Evolutionary conservation across 2,329 filamentous ascomycete genomes (phyloP).

Genomic region (Tolypocladium tropicale): DNA sequence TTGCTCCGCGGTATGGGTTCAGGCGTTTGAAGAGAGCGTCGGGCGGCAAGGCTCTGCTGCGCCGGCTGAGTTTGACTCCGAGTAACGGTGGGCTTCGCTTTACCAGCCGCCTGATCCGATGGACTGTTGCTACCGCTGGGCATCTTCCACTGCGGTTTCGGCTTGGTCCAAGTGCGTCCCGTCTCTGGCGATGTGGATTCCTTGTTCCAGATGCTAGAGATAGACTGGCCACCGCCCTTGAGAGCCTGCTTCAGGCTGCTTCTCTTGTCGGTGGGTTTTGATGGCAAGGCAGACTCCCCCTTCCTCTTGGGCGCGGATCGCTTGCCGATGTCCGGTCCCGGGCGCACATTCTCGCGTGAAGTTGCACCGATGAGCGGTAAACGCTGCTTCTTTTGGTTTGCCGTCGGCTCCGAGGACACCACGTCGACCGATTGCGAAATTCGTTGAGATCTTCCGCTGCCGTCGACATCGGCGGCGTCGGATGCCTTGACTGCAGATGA

Average conservation of each 20-base stretch:
- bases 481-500: not conserved
- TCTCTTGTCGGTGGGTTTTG: conserved; percentile 12
- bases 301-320: conserved; percentile 17
- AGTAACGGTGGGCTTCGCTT: conserved; percentile 3
- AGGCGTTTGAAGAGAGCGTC: conserved; percentile 9
- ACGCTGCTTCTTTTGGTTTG: conserved; percentile 38
- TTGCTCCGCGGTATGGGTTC: conserved; percentile 25
- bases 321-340: conserved; percentile 1
- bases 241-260: conserved; percentile 32
- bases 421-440: not conserved
- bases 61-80: conserved; percentile 1
- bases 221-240: conserved; percentile 35
- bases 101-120: conserved; percentile 3
- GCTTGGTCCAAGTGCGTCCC: conserved; percentile 8
- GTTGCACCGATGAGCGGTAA: conserved; percentile 19
- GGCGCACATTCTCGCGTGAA: conserved; percentile 10
- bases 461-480: conserved; percentile 8
- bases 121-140: conserved; percentile 3
- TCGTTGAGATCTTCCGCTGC: conserved; percentile 1
- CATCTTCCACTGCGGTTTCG: conserved; percentile 14
- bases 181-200: conserved; percentile 23
- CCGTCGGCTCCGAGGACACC: conserved; percentile 4
- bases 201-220: conserved; percentile 39
- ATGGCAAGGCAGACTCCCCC: conserved; percentile 9
- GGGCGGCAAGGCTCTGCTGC: not conserved